These are phyloP conservation scores for Coffea eugenioides DNA, from an alignment of 257 asterid genomes.

Conservation along the genomic window DNA sequence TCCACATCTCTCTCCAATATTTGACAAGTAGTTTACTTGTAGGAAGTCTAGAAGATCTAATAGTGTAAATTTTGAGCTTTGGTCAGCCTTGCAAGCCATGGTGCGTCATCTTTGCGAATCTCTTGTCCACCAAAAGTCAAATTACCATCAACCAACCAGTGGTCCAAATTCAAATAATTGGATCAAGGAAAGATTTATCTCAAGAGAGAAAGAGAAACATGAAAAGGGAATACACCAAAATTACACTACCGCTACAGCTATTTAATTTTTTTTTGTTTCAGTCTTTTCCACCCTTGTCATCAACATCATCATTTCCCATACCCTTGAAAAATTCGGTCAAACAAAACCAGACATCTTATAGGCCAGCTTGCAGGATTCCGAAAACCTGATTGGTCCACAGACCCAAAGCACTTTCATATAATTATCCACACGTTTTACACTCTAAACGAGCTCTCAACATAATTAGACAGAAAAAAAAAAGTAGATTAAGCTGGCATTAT, in stretches of 20 bases:
- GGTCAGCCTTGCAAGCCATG: neutral
- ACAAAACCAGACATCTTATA: neutral
- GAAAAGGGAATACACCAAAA: neutral
- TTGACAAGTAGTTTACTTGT: no score
- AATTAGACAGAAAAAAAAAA: neutral
- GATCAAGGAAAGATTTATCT: neutral
- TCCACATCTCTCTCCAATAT: no score
- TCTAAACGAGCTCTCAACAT: neutral
- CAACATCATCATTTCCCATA: neutral
- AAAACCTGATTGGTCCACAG: constrained; percentile 10
- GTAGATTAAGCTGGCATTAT: neutral
- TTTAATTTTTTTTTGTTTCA: neutral
- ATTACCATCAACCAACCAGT: constrained; percentile 9
- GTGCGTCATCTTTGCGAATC: neutral
- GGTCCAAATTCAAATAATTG: neutral
- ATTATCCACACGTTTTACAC: neutral
- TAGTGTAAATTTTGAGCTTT: neutral
- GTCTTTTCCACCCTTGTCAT: neutral
- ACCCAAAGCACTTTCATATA: neutral
- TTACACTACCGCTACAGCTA: neutral
- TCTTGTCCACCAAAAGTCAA: constrained; percentile 4
- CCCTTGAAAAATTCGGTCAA: neutral
- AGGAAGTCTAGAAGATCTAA: no score
- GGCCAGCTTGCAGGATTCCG: neutral
- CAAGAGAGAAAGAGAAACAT: neutral